Conservation (phyloP, 2,329 filamentous ascomycete genomes). For the Paraconiothyrium brasiliense region DNA sequence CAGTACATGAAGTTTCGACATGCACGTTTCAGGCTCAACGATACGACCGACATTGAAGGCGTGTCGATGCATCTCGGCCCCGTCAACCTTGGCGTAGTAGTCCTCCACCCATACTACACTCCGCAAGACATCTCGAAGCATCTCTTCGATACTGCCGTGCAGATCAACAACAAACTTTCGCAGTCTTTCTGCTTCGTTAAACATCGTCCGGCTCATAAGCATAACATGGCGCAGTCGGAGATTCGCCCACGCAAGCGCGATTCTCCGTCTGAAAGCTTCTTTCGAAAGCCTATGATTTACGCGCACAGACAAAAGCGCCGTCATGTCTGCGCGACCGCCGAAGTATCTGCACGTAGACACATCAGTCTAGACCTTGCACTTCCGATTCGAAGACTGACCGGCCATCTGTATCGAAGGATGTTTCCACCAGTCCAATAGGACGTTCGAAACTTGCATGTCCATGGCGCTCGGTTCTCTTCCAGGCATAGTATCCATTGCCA, state of each 20-base stretch:
- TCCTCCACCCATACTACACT: conserved; percentile 53
- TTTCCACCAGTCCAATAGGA: conserved; percentile 56
- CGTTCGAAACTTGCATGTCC: conserved; percentile 39
- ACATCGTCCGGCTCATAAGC: conserved; percentile 45
- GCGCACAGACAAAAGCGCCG: conserved; percentile 48
- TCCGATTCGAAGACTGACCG: conserved; percentile 11
- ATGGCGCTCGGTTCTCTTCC: conserved; percentile 33
- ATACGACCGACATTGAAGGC: conserved; percentile 53
- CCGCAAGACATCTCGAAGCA: conserved; percentile 39
- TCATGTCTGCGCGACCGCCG: conserved; percentile 58
- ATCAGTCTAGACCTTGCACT: not conserved
- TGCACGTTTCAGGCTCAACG: conserved; percentile 46
- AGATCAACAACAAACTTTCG: conserved; percentile 49
- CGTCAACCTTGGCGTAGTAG: conserved; percentile 45
- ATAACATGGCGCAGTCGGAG: conserved; percentile 52
- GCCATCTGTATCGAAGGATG: conserved; percentile 57
- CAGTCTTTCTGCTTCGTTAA: conserved; percentile 24
- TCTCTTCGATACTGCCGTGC: conserved; percentile 35
- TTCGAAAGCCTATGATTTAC: conserved; percentile 41
- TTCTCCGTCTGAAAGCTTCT: conserved; percentile 43
- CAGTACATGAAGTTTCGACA: conserved; percentile 54
- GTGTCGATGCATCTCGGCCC: conserved; percentile 53
- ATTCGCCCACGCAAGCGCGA: conserved; percentile 53
- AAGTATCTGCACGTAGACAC: conserved; percentile 34
- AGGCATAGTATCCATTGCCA: conserved; percentile 49